Percentiles rank a stretch among this genome's conserved stretches.
These are phyloP conservation scores for Coniochaeta sp. DNA, from an alignment of 2,329 filamentous ascomycete species.

Conservation along the genomic window DNA sequence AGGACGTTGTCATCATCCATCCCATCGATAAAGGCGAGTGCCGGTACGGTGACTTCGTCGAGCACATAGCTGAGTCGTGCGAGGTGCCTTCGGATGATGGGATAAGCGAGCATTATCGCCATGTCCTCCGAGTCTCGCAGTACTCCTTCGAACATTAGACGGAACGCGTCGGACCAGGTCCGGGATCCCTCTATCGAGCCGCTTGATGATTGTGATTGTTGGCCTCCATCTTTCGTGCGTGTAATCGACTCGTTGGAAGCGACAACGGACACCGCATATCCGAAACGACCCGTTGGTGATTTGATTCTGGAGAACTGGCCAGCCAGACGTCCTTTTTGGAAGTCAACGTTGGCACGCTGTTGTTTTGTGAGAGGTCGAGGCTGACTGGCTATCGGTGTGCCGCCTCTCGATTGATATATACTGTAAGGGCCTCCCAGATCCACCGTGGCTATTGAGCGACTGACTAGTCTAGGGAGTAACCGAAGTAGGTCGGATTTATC, in stretches of 20 bases:
- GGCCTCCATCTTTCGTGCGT: not conserved
- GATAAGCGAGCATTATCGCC: constrained; percentile 49
- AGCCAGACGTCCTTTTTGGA: constrained; percentile 38
- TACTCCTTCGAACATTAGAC: constrained; percentile 45
- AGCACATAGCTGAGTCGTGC: constrained; percentile 39
- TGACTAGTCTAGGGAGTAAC: constrained; percentile 32
- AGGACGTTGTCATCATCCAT: constrained; percentile 42
- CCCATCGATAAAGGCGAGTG: constrained; percentile 47
- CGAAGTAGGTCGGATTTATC: constrained; percentile 14
- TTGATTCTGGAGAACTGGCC: constrained; percentile 33
- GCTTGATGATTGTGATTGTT: not conserved
- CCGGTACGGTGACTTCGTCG: constrained; percentile 41
- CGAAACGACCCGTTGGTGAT: constrained; percentile 41
- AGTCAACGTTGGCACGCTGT: constrained; percentile 32
- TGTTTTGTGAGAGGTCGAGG: constrained; percentile 20
- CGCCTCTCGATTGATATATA: constrained; percentile 29
- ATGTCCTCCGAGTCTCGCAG: constrained; percentile 55
- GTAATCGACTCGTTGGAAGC: constrained; percentile 5
- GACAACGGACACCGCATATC: constrained; percentile 32
- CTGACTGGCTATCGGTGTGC: constrained; percentile 29
- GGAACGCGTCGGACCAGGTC: constrained; percentile 51
- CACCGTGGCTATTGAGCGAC: constrained; percentile 22
- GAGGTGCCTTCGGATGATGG: constrained; percentile 44
- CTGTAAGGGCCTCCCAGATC: constrained; percentile 30
- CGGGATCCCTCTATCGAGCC: constrained; percentile 16